phyloP scores from a whole-genome alignment of 2,329 filamentous ascomycete genomes.

The Cryoendolithus antarcticus region DNA sequence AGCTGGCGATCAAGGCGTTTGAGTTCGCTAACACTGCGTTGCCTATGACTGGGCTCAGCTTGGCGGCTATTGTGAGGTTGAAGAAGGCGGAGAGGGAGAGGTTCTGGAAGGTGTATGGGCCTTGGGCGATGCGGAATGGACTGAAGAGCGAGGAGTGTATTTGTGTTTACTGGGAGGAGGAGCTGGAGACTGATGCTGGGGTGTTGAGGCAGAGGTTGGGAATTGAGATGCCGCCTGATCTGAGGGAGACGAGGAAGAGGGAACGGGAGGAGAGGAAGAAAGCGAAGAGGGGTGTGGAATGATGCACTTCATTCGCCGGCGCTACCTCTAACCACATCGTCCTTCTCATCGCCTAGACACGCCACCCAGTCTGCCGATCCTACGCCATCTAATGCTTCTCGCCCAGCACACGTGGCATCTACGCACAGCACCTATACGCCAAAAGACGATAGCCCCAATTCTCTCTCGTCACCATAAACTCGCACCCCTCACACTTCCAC shows the following conservation, averaged over 20 bases:
- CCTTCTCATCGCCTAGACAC: too few species aligned
- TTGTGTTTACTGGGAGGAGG: slow-evolving; percentile 96
- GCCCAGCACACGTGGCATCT: too few species aligned
- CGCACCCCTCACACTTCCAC: too few species aligned
- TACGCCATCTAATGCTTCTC: too few species aligned
- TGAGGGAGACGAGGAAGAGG: slow-evolving; percentile 62
- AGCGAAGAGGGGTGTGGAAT: slow-evolving; percentile 39
- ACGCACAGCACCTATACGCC: too few species aligned
- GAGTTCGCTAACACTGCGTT: slow-evolving; percentile 91
- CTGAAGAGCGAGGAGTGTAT: slow-evolving; percentile 66
- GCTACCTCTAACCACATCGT: too few species aligned
- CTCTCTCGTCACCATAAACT: too few species aligned
- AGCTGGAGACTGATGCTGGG: slow-evolving; percentile 70
- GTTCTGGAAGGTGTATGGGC: slow-evolving; percentile 66
- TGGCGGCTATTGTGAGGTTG: slow-evolving; percentile 56
- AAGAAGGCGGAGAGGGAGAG: slow-evolving; percentile 51
- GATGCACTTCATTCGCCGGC: neutral
- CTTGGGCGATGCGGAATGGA: slow-evolving; percentile 84
- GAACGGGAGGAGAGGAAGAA: slow-evolving; percentile 57
- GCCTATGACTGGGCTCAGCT: slow-evolving; percentile 84
- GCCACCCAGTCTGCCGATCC: too few species aligned
- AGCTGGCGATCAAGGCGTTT: slow-evolving; percentile 94
- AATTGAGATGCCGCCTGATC: slow-evolving; percentile 78
- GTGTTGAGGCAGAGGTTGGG: slow-evolving; percentile 62
- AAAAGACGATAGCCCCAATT: too few species aligned